Evolutionary conservation across 495 filamentous ascomycete species (phyloP), one percentile per base, ranked within the genome.

Genomic region (Talaromyces stipitatus): DNA sequence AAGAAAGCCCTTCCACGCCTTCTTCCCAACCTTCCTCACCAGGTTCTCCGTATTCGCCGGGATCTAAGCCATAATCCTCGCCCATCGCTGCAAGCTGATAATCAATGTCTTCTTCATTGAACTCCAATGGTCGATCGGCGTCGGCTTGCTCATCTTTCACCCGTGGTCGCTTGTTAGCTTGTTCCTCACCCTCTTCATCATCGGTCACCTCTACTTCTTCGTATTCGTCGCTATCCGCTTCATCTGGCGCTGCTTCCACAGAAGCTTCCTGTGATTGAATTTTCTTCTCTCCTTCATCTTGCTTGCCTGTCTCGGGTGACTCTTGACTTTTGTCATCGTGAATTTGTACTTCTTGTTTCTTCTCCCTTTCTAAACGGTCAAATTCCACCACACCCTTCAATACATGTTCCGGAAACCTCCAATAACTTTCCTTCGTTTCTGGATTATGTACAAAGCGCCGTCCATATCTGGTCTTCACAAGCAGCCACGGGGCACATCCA

Each of bases 101-200:
- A 29, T 88, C 91, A 58, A 98, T 92, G 66, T 98, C 95, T 43
- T 92, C 92, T 66, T 97, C 94, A 24, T 89, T 88, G 64, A 97
- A 97, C 61, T 98, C 94, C 38, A 95, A 66, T 0, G 88, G 85
- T 23, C 81, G 76, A 23, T 78, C 71, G 38, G 84, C 76, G 16
- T 71, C 69, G 16, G 73, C 73, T 4, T 61, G 52, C 38, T 70
- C 72, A 1, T 82, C 81, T 58, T 85, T 83, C 12, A 81, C 89
- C 38, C 80, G 82, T 58, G 83, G 82, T 10, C 88, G 82, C 65
- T 92, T 92, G 14, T 77, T 72, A 3, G 80, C 70, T 47, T 82
- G 76, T 12, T 71, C 73, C 18, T 77, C 76, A 6, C 80, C 74
- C 27, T 74, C 70, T 46, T 80, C 82, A 62, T 87, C 78, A 57